Evolutionary conservation across 192 early-diverging fungal genomes (phyloP), one percentile per base, ranked within the genome.

Genomic region (Ramicandelaber brevisporus): DNA sequence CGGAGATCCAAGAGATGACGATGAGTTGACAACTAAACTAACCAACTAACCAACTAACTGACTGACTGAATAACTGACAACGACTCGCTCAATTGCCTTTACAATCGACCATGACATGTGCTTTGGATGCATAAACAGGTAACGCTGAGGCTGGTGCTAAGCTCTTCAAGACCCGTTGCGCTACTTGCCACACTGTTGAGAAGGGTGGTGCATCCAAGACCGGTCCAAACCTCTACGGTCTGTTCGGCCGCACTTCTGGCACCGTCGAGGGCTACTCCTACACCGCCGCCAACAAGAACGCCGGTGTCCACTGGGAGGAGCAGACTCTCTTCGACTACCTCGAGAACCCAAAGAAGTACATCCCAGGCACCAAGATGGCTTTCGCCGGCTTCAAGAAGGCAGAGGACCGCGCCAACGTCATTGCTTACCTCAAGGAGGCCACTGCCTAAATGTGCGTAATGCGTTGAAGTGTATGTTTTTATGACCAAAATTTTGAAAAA

Each of bases 321-420:
- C 55, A 96, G 32, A 73, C 83, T 33, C 69, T 96, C 44, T 96
- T 90, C 53, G 65, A 75, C 16, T 92, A 96, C 68, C 70, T 81
- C 26, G 83, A 88, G 73, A 92, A 96, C 72, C 90, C 90, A 41
- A 96, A 93, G 70, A 96, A 88, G 78, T 81, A 74, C 52, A 80
- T 81, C 37, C 73, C 70, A 18, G 73, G 76, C 28, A 96, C 90
- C 39, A 89, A 87, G 76, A 96, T 96, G 90, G 85, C 87, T 33
- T 96, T 96, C 54, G 78, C 78, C 36, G 46, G 54, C 19, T 62
- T 65, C 46, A 65, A 63, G 53, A 63, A 64, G 51, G 30, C 36
- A 20, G 68, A 76, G 56, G 74, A 81, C 20, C 65, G 72, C 34
- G 64, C 66, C 43, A 87, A 92, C 52, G 62, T 88, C 30, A 79